A percentile compares a stretch with the other conserved stretches of the same genome.
phyloP scores from a whole-genome alignment of 1,284 basidiomycete genomes.

The Ganoderma sp. region DNA sequence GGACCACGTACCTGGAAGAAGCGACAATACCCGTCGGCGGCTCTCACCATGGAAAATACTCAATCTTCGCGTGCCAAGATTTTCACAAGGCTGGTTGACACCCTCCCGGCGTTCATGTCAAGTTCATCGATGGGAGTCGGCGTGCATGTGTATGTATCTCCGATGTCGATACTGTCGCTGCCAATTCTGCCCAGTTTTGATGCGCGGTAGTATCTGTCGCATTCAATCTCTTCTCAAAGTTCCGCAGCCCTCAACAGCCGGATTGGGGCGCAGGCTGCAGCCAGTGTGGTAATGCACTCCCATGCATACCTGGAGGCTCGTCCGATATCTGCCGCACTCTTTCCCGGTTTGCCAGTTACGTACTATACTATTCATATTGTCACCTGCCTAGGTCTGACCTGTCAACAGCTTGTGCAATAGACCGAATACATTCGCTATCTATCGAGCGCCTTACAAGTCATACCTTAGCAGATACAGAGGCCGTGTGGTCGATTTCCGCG shows the following conservation, averaged over 20 bases:
- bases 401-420: slow-evolving; percentile 10
- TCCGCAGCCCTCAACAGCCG: not conserved
- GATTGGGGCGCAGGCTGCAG: not conserved
- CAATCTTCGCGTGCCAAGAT: slow-evolving; percentile 17
- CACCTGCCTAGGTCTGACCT: slow-evolving; percentile 8
- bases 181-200: not conserved
- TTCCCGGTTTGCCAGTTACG: slow-evolving; percentile 13
- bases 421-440: not conserved
- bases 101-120: slow-evolving; percentile 19
- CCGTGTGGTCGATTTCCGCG: slow-evolving; percentile 6
- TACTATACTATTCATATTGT: slow-evolving; percentile 15
- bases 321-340: slow-evolving; percentile 5
- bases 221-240: not conserved
- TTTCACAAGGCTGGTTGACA: slow-evolving; percentile 12
- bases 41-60: slow-evolving; percentile 9
- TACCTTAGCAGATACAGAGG: not conserved
- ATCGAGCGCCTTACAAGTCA: not conserved
- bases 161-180: not conserved
- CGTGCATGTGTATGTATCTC: not conserved
- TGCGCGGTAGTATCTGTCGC: not conserved
- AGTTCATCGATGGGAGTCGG: not conserved
- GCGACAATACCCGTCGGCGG: not conserved
- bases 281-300: not conserved
- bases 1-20: slow-evolving; percentile 18
- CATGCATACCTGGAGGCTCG: slow-evolving; percentile 5